Conservation (phyloP, 2,329 filamentous ascomycete species). For the Clarireedia paspali region DNA sequence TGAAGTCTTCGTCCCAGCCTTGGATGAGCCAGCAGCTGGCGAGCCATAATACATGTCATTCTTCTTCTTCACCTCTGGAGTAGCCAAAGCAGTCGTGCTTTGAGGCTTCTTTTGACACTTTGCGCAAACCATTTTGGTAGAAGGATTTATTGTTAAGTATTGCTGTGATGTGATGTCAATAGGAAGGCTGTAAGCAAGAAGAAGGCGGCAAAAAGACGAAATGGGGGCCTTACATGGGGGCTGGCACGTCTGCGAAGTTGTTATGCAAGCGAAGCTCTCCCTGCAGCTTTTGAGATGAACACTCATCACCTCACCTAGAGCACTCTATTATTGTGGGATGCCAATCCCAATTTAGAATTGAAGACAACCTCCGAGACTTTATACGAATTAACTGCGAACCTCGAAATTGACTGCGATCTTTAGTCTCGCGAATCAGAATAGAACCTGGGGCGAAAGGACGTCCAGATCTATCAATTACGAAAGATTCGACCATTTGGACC, state of each 20-base stretch:
- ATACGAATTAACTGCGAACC: slow-evolving; percentile 3
- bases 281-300: neutral
- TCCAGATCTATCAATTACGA: neutral
- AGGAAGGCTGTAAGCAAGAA: neutral
- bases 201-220: neutral
- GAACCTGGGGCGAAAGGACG: neutral
- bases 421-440: neutral
- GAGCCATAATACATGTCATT: slow-evolving; percentile 61
- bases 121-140: slow-evolving; percentile 50
- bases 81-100: slow-evolving; percentile 53
- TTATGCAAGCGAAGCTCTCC: neutral
- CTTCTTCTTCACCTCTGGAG: slow-evolving; percentile 59
- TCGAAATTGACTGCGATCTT: neutral
- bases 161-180: slow-evolving; percentile 5
- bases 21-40: slow-evolving; percentile 37
- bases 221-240: neutral
- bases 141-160: neutral
- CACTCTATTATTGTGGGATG: slow-evolving; percentile 4
- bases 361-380: slow-evolving; percentile 2
- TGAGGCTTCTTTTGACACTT: slow-evolving; percentile 56
- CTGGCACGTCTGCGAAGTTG: too few species aligned
- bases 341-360: slow-evolving; percentile 8
- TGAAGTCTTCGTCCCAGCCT: slow-evolving; percentile 38
- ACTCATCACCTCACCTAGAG: neutral
- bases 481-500: neutral